These are phyloP conservation scores for Salix suchowensis DNA, from an alignment of 345 rosid genomes.

Conservation along the genomic window DNA sequence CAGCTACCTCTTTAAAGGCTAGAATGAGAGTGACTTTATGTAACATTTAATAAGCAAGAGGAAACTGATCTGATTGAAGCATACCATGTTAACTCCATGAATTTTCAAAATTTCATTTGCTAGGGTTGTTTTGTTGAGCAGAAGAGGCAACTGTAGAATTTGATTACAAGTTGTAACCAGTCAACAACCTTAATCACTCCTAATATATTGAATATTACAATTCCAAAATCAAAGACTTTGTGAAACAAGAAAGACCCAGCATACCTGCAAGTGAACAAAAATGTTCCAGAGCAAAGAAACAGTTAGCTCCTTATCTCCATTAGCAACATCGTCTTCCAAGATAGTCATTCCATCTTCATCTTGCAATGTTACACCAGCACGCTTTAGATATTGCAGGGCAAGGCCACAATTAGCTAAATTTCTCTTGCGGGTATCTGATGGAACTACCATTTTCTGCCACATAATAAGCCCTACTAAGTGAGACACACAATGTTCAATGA, in stretches of 20 bases:
- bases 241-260: constrained; percentile 5
- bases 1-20: neutral
- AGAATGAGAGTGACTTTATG: neutral
- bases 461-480: constrained; percentile 8
- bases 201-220: neutral
- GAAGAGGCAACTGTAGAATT: constrained; percentile 69
- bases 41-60: neutral
- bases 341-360: constrained; percentile 73
- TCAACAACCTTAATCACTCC: neutral
- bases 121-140: constrained; percentile 47
- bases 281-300: constrained; percentile 84
- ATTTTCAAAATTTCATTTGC: constrained; percentile 57
- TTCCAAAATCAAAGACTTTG: neutral
- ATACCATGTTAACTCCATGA: constrained; percentile 47
- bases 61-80: constrained; percentile 21
- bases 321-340: constrained; percentile 61
- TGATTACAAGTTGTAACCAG: constrained; percentile 7
- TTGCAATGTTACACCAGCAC: constrained; percentile 51
- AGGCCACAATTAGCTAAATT: constrained; percentile 59
- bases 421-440: constrained; percentile 70
- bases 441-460: constrained; percentile 71
- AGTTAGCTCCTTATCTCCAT: constrained; percentile 79
- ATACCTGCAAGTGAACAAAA: constrained; percentile 85
- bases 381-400: constrained; percentile 62
- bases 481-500: constrained; percentile 8